Evolutionary conservation across 164 flowering plant species (phyloP).

Genomic region (Umbellularia californica): DNA sequence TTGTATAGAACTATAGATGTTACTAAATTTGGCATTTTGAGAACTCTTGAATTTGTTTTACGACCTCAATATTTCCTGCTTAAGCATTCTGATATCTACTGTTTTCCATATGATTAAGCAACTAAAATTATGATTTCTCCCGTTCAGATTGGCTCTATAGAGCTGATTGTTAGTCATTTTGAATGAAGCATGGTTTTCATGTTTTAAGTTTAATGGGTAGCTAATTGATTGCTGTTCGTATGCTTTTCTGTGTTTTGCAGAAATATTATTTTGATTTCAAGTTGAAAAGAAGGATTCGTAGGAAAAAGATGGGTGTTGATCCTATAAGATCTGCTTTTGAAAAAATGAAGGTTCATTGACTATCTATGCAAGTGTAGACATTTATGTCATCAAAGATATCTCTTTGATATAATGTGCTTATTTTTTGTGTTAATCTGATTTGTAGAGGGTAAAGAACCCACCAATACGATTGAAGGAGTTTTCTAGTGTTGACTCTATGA

Average conservation of each 20-base stretch:
- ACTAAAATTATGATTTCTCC: conserved; percentile 1
- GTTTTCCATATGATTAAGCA: not conserved
- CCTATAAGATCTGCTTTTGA: conserved; percentile 91
- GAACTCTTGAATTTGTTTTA: not conserved
- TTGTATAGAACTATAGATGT: no score
- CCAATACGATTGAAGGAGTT: conserved; percentile 83
- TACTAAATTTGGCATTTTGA: no score
- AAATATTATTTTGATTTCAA: conserved; percentile 39
- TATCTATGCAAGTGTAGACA: not conserved
- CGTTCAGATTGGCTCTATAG: not conserved
- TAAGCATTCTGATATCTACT: not conserved
- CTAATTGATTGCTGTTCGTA: conserved; percentile 10
- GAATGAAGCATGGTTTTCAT: not conserved
- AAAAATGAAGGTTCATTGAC: conserved; percentile 70
- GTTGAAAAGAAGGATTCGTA: conserved; percentile 29
- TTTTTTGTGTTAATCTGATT: not conserved
- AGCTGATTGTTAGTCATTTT: not conserved
- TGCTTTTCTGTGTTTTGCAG: conserved; percentile 40
- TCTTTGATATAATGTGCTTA: conserved; percentile 1
- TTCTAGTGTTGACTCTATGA: conserved; percentile 86
- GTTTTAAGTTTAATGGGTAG: not conserved
- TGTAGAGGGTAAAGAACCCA: conserved; percentile 93
- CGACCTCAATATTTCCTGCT: not conserved
- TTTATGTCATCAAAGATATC: not conserved
- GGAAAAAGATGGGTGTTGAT: conserved; percentile 71